These are phyloP conservation scores for Arthrobotrys sinensis DNA, from an alignment of 2,329 filamentous ascomycete genomes.

Conservation along the genomic window DNA sequence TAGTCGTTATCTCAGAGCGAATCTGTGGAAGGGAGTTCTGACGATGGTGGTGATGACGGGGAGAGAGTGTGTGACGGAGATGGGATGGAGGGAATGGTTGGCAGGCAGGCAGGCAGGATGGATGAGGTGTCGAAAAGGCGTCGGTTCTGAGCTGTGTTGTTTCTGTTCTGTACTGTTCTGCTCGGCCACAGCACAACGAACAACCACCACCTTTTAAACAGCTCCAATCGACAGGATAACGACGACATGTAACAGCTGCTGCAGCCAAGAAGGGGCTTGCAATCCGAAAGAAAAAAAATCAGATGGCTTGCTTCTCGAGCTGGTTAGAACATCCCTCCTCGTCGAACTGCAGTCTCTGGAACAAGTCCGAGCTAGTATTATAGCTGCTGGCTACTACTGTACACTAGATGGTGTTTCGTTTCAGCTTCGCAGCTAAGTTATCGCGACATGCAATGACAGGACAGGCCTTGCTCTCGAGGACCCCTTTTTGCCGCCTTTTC, in stretches of 20 bases:
- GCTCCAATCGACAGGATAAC: background rate
- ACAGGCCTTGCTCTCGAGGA: conserved; percentile 5
- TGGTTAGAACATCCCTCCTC: conserved; percentile 37
- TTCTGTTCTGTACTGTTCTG: background rate
- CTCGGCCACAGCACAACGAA: background rate
- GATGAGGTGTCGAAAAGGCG: conserved; percentile 39
- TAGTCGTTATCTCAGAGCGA: background rate
- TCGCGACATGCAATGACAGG: conserved; percentile 37
- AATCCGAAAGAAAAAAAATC: conserved; percentile 6
- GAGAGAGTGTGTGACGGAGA: conserved; percentile 25
- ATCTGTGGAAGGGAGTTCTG: background rate
- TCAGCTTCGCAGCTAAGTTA: conserved; percentile 33
- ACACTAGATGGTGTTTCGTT: conserved; percentile 33
- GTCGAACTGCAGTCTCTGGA: conserved; percentile 22
- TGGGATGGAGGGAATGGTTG: conserved; percentile 24
- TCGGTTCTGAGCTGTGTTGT: conserved; percentile 23
- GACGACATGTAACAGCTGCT: conserved; percentile 23
- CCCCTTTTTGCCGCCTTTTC: conserved; percentile 12
- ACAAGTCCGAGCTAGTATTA: conserved; percentile 1
- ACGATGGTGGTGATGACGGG: conserved; percentile 9
- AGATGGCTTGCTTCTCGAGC: conserved; percentile 17
- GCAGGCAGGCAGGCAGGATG: conserved; percentile 7
- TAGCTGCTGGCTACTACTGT: background rate
- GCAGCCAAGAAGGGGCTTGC: conserved; percentile 33
- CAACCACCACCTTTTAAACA: conserved; percentile 11